phyloP scores from a whole-genome alignment of 306 rosid species.

The Cicer judaicum region DNA sequence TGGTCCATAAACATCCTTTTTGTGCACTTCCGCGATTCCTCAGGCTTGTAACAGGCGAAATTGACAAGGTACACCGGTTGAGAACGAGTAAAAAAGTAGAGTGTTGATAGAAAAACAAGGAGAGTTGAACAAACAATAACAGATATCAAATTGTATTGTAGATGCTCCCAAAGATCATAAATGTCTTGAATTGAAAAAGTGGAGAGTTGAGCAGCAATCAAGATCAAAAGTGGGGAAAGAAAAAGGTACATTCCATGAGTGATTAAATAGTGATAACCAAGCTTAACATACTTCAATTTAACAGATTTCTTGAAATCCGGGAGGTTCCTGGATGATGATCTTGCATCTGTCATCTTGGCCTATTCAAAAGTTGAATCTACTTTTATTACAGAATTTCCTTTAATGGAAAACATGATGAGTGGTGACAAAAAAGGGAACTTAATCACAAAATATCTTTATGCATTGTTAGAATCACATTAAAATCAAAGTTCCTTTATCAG shows the following conservation, averaged over 20 bases:
- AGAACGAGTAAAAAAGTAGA: conserved; percentile 82
- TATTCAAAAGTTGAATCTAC: conserved; percentile 45
- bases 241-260: conserved; percentile 89
- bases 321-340: conserved; percentile 63
- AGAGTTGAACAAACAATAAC: conserved; percentile 76
- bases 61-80: conserved; percentile 77
- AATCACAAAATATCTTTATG: conserved; percentile 26
- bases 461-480: conserved; percentile 13
- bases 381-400: conserved; percentile 17
- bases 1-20: conserved; percentile 81
- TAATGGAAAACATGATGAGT: conserved; percentile 7
- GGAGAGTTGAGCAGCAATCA: conserved; percentile 76
- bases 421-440: neutral
- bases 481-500: conserved; percentile 2
- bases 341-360: conserved; percentile 69
- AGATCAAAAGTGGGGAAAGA: conserved; percentile 67
- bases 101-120: conserved; percentile 78
- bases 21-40: conserved; percentile 71
- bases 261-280: conserved; percentile 86
- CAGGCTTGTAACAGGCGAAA: conserved; percentile 90
- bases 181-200: conserved; percentile 73
- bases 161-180: conserved; percentile 79
- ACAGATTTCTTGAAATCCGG: conserved; percentile 89
- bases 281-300: conserved; percentile 84
- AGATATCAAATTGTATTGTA: conserved; percentile 73